phyloP scores from a whole-genome alignment of 331 rosid species.

The Pyracantha coccinea region DNA sequence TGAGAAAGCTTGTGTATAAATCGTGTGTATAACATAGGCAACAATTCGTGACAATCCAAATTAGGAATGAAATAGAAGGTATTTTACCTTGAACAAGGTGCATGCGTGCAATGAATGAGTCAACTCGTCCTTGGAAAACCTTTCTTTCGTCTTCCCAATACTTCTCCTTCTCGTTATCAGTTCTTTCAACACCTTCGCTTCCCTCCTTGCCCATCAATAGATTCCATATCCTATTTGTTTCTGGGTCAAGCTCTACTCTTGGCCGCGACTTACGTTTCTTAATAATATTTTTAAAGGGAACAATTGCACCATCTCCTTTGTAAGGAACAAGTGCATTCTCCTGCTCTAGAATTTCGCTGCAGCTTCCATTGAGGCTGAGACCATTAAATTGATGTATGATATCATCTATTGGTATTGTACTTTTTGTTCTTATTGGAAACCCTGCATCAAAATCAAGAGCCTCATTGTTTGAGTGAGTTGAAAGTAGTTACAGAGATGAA shows the following conservation, averaged over 20 bases:
- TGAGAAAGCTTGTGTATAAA: no score
- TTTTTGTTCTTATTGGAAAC: constrained; percentile 9
- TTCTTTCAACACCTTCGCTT: constrained; percentile 45
- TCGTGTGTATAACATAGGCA: no score
- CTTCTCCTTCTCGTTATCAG: constrained; percentile 50
- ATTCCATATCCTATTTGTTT: constrained; percentile 86
- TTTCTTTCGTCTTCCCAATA: constrained; percentile 90
- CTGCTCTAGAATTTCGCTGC: constrained; percentile 17
- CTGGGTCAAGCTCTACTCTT: constrained; percentile 85
- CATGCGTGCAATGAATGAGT: constrained; percentile 92
- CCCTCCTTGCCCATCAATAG: constrained; percentile 79
- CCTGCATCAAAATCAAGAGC: constrained; percentile 46
- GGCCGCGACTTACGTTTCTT: constrained; percentile 65
- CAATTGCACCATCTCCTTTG: constrained; percentile 52
- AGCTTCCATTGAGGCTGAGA: constrained; percentile 43
- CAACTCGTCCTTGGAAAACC: constrained; percentile 74
- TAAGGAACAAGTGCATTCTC: constrained; percentile 66
- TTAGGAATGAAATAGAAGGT: no score
- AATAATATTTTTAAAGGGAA: constrained; percentile 36
- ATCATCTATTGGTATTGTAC: constrained; percentile 27
- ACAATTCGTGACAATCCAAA: no score
- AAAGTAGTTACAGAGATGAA: not conserved
- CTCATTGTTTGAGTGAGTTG: not conserved
- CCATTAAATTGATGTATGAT: constrained; percentile 27
- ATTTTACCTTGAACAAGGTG: constrained; percentile 92